These are phyloP conservation scores for Fraxinus angustifolia DNA, from an alignment of 305 asterid species.

Conservation along the genomic window DNA sequence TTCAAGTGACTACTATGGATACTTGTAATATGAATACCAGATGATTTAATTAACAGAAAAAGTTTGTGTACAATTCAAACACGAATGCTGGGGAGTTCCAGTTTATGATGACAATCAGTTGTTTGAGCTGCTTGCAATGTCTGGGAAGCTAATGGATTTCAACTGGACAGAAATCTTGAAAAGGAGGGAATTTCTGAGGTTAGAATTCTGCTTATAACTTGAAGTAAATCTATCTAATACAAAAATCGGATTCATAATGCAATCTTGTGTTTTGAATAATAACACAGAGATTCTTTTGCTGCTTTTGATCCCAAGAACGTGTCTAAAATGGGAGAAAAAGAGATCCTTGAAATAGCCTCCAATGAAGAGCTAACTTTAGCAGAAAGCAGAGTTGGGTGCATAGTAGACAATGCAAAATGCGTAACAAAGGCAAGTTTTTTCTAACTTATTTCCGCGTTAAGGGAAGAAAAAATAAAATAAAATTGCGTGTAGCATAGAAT, in stretches of 20 bases:
- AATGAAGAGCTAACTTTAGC: constrained; percentile 38
- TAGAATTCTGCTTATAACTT: not conserved
- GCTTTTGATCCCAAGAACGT: constrained; percentile 64
- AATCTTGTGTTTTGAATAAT: not conserved
- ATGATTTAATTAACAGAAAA: constrained; percentile 43
- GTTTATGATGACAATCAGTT: constrained; percentile 73
- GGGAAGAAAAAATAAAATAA: no score
- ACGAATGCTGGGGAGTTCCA: constrained; percentile 98
- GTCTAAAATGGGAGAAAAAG: constrained; percentile 75
- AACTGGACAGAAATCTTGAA: constrained; percentile 89
- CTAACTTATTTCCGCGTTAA: not conserved
- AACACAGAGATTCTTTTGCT: constrained; percentile 62
- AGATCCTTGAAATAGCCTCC: constrained; percentile 42
- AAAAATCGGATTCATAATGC: not conserved
- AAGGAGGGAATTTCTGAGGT: constrained; percentile 68
- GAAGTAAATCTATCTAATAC: not conserved
- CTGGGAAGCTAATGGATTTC: constrained; percentile 89
- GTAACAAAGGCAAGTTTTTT: constrained; percentile 52
- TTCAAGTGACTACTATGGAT: not conserved
- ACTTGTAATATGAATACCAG: not conserved
- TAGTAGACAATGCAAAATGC: constrained; percentile 85
- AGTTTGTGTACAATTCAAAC: constrained; percentile 68
- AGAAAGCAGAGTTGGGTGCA: constrained; percentile 76
- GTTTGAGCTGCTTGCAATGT: constrained; percentile 82
- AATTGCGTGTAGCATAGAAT: not conserved